Conservation (phyloP, 352 stramenopile species). For the Thalassiosira exigua region DNA sequence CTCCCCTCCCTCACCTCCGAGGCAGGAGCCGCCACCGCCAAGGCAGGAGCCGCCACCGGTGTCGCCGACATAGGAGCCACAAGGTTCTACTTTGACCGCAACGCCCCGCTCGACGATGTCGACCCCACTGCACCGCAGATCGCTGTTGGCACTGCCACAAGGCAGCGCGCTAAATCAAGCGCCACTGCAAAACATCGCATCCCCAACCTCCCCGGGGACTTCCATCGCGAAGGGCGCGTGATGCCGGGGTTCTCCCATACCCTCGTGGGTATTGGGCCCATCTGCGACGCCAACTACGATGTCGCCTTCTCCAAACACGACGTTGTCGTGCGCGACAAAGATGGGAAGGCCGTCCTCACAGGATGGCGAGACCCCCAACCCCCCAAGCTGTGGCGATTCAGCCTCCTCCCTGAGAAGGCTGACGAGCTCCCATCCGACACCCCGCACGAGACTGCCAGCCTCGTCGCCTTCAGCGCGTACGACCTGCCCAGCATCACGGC, state of each 20-base stretch:
- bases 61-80: neutral
- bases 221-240: neutral
- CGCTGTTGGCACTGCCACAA: neutral
- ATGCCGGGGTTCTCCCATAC: slow-evolving; percentile 7
- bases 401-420: neutral
- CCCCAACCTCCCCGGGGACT: no score
- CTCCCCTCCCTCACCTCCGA: neutral
- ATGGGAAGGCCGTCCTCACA: neutral
- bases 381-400: neutral
- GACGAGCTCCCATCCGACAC: neutral
- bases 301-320: neutral
- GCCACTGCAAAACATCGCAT: no score
- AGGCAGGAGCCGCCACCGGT: neutral
- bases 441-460: no score
- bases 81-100: neutral
- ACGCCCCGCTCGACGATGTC: neutral
- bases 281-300: slow-evolving; percentile 11
- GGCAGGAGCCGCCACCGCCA: no score
- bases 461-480: slow-evolving; percentile 4
- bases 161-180: neutral
- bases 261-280: neutral
- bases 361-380: neutral
- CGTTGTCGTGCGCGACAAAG: no score
- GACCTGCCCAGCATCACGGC: neutral
- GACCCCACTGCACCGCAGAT: slow-evolving; percentile 7